These are phyloP conservation scores for Pseudogymnoascus sp. DNA, from an alignment of 2,329 filamentous ascomycete genomes.

Conservation along the genomic window DNA sequence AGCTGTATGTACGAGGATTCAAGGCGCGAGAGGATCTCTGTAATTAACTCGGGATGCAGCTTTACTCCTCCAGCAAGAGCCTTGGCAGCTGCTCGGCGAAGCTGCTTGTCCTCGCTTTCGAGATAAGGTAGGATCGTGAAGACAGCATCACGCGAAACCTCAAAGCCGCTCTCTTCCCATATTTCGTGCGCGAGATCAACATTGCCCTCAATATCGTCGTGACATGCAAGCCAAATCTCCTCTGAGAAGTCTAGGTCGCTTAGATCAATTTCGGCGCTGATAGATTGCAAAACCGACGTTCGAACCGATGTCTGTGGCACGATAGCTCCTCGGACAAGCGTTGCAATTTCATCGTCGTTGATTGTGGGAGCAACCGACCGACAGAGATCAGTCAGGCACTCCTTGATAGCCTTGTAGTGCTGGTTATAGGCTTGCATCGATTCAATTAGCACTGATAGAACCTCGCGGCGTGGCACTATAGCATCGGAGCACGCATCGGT, in stretches of 20 bases:
- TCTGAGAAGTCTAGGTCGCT: constrained; percentile 78
- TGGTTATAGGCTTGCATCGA: constrained; percentile 86
- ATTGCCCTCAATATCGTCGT: constrained; percentile 87
- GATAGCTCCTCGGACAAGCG: constrained; percentile 71
- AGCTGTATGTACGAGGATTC: constrained; percentile 67
- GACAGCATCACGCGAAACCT: constrained; percentile 57
- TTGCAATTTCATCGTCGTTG: constrained; percentile 58
- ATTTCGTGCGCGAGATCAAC: constrained; percentile 74
- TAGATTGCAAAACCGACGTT: constrained; percentile 77
- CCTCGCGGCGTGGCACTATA: constrained; percentile 65
- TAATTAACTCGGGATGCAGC: constrained; percentile 50
- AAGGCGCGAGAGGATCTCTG: constrained; percentile 55
- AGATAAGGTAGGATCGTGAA: constrained; percentile 68
- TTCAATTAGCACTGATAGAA: constrained; percentile 63
- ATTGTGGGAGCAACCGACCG: constrained; percentile 81
- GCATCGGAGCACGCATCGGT: constrained; percentile 69
- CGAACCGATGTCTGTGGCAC: constrained; percentile 74
- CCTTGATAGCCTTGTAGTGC: constrained; percentile 91
- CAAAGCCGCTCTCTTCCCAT: constrained; percentile 87
- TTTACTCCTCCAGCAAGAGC: constrained; percentile 68
- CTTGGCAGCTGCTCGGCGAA: constrained; percentile 75
- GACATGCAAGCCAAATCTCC: constrained; percentile 87
- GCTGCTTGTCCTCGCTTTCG: constrained; percentile 68
- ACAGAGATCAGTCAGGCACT: constrained; percentile 80
- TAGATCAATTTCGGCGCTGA: constrained; percentile 86